Base-by-base conservation (phyloP, 1,284 basidiomycete species). In the Cerioporus squamosus region DNA sequence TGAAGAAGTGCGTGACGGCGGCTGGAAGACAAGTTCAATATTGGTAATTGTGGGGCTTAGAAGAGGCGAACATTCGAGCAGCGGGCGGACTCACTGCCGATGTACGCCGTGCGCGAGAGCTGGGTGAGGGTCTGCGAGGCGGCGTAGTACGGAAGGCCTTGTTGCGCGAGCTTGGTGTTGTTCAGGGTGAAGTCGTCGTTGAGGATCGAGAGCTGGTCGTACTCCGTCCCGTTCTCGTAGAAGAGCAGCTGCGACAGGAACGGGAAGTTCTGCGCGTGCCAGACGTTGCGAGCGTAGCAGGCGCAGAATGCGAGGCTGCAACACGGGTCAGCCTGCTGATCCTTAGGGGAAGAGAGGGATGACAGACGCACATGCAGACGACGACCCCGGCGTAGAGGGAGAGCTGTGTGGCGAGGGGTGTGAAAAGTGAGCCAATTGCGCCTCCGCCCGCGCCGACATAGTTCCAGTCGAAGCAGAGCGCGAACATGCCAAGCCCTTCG, bases 391-490 rank as follows among this genome's bases (percentile, higher is more conserved):
- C 61, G 49, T 72, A 65, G 53, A 70, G 67, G 53, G 71, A 71
- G 31, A 74, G 46, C 53, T 74, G 71, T 4, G 68, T 72, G 50
- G 63, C 72, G 17, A 83, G 67, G 2, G 80, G 79, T 18, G 75
- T 77, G 69, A 80, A 81, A 5, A 82, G 68, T n/a, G 53, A 61
- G 26, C 59, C 59, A 52, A 61, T 61, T 2, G 59, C 59, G 22
- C 44, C 22, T 24, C 59, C 59, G 17, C 70, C 65, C 66, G 77
- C 75, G 15, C 79, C 82, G 56, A 85, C 77, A 66, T 82, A 82
- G 57, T 81, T 81, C 84, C 83, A 86, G 65, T 86, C 84, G n/a
- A 85, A 72, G 57, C 75, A 83, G 17, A 83, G 57, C 8, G 81
- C 75, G 61, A 84, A 81, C 20, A 80, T 70, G 2, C 83, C 82